Evolutionary conservation across 768 basidiomycete genomes (phyloP).

Genomic region (Rhizopogon rudus): DNA sequence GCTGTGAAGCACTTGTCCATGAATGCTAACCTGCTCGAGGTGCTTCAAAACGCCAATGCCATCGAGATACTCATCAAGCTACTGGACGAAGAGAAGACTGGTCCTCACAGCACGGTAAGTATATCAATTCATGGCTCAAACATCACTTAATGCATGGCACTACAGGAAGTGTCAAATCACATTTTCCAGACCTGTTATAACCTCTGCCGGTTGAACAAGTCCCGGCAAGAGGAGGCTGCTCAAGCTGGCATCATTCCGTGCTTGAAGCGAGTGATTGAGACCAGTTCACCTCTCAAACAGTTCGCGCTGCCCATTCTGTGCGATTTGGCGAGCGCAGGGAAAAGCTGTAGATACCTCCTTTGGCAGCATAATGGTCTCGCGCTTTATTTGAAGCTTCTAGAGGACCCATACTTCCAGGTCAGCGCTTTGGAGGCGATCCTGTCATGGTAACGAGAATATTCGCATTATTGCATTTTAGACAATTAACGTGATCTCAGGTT

Average conservation of each 20-base stretch:
- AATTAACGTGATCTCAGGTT: slow-evolving; percentile 49
- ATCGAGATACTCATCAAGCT: slow-evolving; percentile 88
- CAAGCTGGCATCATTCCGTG: slow-evolving; percentile 93
- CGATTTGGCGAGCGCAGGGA: slow-evolving; percentile 92
- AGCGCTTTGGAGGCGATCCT: slow-evolving; percentile 87
- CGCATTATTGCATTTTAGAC: background rate
- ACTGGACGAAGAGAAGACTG: slow-evolving; percentile 74
- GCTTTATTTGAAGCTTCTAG: slow-evolving; percentile 73
- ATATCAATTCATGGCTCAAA: background rate
- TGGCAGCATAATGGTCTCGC: slow-evolving; percentile 93
- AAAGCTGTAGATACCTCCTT: slow-evolving; percentile 81
- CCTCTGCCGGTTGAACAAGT: slow-evolving; percentile 91
- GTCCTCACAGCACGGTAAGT: slow-evolving; percentile 76
- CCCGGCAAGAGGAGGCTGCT: slow-evolving; percentile 94
- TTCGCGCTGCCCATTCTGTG: slow-evolving; percentile 96
- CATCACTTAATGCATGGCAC: background rate
- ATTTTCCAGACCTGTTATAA: slow-evolving; percentile 98
- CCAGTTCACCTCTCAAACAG: slow-evolving; percentile 90
- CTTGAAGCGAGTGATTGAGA: slow-evolving; percentile 83
- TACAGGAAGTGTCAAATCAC: slow-evolving; percentile 93
- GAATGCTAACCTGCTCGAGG: slow-evolving; percentile 84
- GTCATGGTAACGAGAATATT: slow-evolving; percentile 59
- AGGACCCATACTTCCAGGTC: slow-evolving; percentile 89
- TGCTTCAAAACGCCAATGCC: slow-evolving; percentile 93
- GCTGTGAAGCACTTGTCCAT: slow-evolving; percentile 96